Percentiles rank a stretch among this genome's conserved stretches.
phyloP scores from a whole-genome alignment of 2,329 filamentous ascomycete genomes.

The Aureobasidium sp. region DNA sequence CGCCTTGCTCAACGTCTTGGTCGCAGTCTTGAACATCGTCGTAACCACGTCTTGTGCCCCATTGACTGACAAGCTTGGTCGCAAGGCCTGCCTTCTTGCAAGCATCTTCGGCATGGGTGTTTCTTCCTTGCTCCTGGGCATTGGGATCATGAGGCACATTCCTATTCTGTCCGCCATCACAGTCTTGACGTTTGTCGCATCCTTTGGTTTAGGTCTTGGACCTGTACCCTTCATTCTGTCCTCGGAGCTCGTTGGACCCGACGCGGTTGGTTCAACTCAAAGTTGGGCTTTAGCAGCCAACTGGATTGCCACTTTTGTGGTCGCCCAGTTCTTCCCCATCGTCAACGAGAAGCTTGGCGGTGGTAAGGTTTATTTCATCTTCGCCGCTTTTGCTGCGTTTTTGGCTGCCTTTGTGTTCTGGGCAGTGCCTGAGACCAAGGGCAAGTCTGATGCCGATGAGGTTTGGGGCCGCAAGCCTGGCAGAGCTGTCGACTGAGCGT shows the following conservation, averaged over 20 bases:
- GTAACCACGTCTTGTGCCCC: constrained; percentile 77
- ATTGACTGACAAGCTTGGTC: constrained; percentile 77
- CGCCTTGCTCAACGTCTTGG: constrained; percentile 74
- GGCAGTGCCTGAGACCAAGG: constrained; percentile 77
- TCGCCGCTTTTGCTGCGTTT: constrained; percentile 63
- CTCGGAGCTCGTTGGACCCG: constrained; percentile 80
- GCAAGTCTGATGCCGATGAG: constrained; percentile 75
- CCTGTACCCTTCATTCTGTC: constrained; percentile 93
- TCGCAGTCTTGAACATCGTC: constrained; percentile 78
- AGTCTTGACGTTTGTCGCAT: constrained; percentile 77
- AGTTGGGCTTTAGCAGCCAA: constrained; percentile 81
- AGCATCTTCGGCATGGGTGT: constrained; percentile 80
- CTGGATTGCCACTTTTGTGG: constrained; percentile 83
- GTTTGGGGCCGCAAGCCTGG: constrained; percentile 68
- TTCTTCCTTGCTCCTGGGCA: constrained; percentile 67
- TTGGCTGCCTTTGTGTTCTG: constrained; percentile 65
- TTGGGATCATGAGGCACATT: constrained; percentile 68
- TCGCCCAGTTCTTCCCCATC: constrained; percentile 92
- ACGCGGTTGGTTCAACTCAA: constrained; percentile 87
- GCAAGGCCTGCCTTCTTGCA: constrained; percentile 74
- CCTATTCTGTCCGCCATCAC: constrained; percentile 73
- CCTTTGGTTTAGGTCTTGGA: constrained; percentile 83
- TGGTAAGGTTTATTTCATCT: constrained; percentile 88
- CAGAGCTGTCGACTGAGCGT: constrained; percentile 8
- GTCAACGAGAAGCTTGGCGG: constrained; percentile 70